Evolutionary conservation across 169 alveolate genomes (phyloP).

Genomic region (Eimeria falciformis): DNA sequence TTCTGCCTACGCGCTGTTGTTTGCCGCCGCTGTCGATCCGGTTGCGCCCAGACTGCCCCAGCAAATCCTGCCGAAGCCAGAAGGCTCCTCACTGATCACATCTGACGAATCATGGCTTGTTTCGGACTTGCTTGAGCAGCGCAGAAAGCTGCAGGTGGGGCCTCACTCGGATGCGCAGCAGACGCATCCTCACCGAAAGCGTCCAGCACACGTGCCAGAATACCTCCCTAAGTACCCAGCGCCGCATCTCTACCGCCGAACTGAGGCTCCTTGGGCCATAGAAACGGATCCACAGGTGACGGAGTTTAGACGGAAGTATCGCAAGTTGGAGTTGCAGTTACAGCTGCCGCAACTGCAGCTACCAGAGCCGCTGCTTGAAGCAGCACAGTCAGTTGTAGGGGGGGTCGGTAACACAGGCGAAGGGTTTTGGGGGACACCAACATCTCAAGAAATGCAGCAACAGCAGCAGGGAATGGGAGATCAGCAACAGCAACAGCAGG

Average conservation of each 20-base stretch:
- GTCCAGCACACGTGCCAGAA: constrained; percentile 23
- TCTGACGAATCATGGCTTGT: neutral
- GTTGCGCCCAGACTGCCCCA: constrained; percentile 39
- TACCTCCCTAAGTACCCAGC: constrained; percentile 53
- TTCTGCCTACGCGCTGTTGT: constrained; percentile 25
- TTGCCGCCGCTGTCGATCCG: constrained; percentile 40
- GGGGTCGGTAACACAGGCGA: neutral
- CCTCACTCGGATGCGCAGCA: neutral
- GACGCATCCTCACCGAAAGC: neutral
- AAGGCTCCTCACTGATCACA: neutral
- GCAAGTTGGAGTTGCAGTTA: constrained; percentile 35
- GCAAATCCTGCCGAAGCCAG: neutral
- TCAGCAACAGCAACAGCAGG: neutral
- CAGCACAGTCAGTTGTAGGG: neutral
- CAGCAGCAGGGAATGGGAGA: neutral
- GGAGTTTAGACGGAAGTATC: constrained; percentile 40
- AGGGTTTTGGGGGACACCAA: neutral
- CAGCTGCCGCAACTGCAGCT: constrained; percentile 62
- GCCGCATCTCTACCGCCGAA: constrained; percentile 10
- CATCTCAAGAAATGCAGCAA: neutral
- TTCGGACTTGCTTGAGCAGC: neutral
- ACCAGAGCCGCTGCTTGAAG: neutral
- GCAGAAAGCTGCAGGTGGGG: neutral
- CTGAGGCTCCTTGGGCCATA: neutral
- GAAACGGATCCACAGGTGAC: neutral